Percentiles rank a stretch among this genome's conserved stretches.
phyloP scores from a whole-genome alignment of 1,139 yeast species.

The Blastobotrys ciferrii region DNA sequence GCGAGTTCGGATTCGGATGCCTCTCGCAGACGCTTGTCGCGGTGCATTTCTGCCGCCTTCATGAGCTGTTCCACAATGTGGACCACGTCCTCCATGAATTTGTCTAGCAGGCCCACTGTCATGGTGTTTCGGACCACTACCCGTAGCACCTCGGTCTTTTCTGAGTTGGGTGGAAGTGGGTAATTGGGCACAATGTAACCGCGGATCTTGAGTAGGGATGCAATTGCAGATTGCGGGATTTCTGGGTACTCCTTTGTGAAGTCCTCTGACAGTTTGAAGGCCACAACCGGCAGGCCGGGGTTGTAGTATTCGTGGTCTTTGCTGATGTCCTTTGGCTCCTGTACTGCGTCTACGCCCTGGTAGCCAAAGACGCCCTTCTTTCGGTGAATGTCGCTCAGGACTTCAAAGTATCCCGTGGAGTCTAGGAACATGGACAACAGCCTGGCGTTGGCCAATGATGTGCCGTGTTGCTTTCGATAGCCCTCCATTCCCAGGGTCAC shows the following conservation, averaged over 20 bases:
- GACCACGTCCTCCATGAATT: conserved; percentile 65
- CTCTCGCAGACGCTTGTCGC: conserved; percentile 9
- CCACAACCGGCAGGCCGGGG: conserved; percentile 87
- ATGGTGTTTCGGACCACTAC: conserved; percentile 79
- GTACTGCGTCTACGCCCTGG: conserved; percentile 21
- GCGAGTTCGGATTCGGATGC: conserved; percentile 1
- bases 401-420: conserved; percentile 64
- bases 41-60: conserved; percentile 41
- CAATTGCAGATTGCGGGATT: conserved; percentile 78
- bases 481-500: conserved; percentile 70
- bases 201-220: conserved; percentile 69
- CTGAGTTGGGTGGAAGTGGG: conserved; percentile 65
- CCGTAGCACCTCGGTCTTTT: conserved; percentile 64
- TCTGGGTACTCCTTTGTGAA: conserved; percentile 65
- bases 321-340: conserved; percentile 22
- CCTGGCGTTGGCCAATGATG: conserved; percentile 68
- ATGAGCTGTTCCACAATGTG: conserved; percentile 55
- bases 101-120: conserved; percentile 68
- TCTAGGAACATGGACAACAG: conserved; percentile 64
- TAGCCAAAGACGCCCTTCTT: conserved; percentile 16
- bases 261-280: conserved; percentile 67
- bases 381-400: conserved; percentile 76
- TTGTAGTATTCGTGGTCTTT: conserved; percentile 44
- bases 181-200: conserved; percentile 92
- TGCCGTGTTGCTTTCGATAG: conserved; percentile 58